Percentiles rank a stretch among this genome's conserved stretches.
Conservation (phyloP, 2,329 filamentous ascomycete genomes). For the Xylariaceae sp. region DNA sequence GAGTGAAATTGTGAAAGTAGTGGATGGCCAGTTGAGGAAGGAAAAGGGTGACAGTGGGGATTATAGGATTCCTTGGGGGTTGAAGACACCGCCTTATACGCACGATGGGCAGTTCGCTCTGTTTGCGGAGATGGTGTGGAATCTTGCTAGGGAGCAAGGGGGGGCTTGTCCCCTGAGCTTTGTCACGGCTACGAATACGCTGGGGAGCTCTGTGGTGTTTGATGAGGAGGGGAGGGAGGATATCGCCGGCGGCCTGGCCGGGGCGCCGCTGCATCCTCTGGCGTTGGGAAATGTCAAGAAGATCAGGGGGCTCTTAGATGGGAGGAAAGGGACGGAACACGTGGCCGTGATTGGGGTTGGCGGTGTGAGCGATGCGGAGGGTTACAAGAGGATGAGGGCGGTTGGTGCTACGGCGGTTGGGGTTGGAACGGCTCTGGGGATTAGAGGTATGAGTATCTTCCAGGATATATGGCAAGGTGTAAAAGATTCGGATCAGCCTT, state of each 20-base stretch:
- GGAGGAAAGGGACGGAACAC: constrained; percentile 41
- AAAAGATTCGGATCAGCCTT: too few species aligned
- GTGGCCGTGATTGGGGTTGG: constrained; percentile 68
- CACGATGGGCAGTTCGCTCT: constrained; percentile 60
- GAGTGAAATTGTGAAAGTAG: constrained; percentile 16
- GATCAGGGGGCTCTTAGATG: constrained; percentile 57
- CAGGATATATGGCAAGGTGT: constrained; percentile 45
- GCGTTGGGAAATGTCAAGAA: constrained; percentile 72
- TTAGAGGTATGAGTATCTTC: constrained; percentile 60
- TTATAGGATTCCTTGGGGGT: constrained; percentile 47
- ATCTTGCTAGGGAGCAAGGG: not conserved
- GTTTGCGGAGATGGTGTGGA: constrained; percentile 48
- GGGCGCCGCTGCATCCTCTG: constrained; percentile 67
- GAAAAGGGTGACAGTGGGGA: constrained; percentile 2
- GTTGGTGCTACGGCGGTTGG: constrained; percentile 66
- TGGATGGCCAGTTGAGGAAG: not conserved
- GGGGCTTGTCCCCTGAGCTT: constrained; percentile 53
- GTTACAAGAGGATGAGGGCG: constrained; percentile 60
- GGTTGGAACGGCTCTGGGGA: constrained; percentile 65
- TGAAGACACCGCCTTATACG: constrained; percentile 77
- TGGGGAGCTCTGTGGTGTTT: constrained; percentile 64
- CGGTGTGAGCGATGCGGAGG: constrained; percentile 61
- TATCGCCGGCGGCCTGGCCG: constrained; percentile 56
- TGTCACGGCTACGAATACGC: constrained; percentile 70
- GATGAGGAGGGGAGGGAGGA: constrained; percentile 23